Conservation (phyloP, 371 early-diverging fungal species). For the Batrachochytrium dendrobatidis region DNA sequence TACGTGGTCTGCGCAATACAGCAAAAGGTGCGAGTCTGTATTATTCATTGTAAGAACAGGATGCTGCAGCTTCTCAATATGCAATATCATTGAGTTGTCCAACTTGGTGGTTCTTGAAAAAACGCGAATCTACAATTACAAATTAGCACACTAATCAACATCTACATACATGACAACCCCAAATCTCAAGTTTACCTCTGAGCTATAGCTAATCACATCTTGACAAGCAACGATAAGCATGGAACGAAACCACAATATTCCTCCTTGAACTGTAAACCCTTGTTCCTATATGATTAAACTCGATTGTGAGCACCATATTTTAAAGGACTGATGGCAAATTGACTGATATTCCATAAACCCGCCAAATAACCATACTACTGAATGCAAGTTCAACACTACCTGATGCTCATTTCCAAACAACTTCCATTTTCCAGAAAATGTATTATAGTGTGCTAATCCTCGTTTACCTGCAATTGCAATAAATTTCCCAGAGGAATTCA, state of each 20-base stretch:
- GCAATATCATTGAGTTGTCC: conserved; percentile 53
- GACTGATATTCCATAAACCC: background rate
- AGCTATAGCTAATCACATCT: conserved; percentile 19
- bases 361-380: background rate
- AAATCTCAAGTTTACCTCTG: conserved; percentile 62
- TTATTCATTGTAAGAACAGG: conserved; percentile 51
- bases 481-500: conserved; percentile 60
- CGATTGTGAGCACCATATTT: background rate
- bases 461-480: conserved; percentile 75
- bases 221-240: conserved; percentile 51
- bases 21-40: conserved; percentile 49
- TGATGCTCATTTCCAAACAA: conserved; percentile 78
- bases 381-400: conserved; percentile 17
- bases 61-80: conserved; percentile 36
- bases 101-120: conserved; percentile 73
- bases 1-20: conserved; percentile 65
- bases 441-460: conserved; percentile 72
- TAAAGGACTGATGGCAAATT: background rate
- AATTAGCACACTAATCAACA: background rate
- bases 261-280: conserved; percentile 61
- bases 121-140: conserved; percentile 53
- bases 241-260: conserved; percentile 70
- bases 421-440: conserved; percentile 70
- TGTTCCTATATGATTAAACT: conserved; percentile 46
- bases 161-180: background rate